Evolutionary conservation across 1,284 basidiomycete genomes (phyloP), one percentile per base, ranked within the genome.

Genomic region (Boletus nobilissimus): DNA sequence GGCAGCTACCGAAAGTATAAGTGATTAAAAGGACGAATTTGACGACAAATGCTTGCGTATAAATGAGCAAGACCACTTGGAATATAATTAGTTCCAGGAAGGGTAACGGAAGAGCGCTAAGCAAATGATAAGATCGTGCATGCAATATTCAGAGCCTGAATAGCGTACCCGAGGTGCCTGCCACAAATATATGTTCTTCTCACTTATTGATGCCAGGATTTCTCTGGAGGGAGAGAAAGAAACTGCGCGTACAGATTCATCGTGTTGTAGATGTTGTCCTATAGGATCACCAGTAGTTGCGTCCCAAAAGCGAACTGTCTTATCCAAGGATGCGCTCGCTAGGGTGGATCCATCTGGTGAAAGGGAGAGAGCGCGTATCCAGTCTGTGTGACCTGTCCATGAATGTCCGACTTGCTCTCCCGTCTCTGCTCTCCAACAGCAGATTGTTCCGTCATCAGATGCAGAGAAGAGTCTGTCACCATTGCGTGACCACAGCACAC

Each of bases 281-380:
- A 78, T 18, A 0, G 39, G 43, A 13, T 46, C 1, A 10, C 74
- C 62, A 10, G 74, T 63, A 5, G 26, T 2, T n/a, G 74, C 24
- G 32, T 79, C 67, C 81, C 81, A 81, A 65, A 81, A 72, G 22
- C 76, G 74, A 34, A 81, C 62, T 10, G 70, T 76, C 4, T 10
- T 2, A 60, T 81, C 81, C 6, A 0, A 0, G 2, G 81, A 76
- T 1, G 78, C 64, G n/a, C 79, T 79, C 8, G 80, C 78, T 8
- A 81, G 75, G 14, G 73, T 66, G 1, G 36, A 48, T 32, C 74
- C 71, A 24, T 74, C 48, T 14, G 74, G 64, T 3, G 79, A 74
- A 46, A 78, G 60, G 19, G 76, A 70, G n/a, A 80, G 40, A 2
- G 43, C 70, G 22, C 0, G 2, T 57, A 78, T 62, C 4, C 0